Percentiles rank a stretch among this genome's conserved stretches.
Conservation (phyloP, 768 basidiomycete genomes). For the Termitomyces sp. region DNA sequence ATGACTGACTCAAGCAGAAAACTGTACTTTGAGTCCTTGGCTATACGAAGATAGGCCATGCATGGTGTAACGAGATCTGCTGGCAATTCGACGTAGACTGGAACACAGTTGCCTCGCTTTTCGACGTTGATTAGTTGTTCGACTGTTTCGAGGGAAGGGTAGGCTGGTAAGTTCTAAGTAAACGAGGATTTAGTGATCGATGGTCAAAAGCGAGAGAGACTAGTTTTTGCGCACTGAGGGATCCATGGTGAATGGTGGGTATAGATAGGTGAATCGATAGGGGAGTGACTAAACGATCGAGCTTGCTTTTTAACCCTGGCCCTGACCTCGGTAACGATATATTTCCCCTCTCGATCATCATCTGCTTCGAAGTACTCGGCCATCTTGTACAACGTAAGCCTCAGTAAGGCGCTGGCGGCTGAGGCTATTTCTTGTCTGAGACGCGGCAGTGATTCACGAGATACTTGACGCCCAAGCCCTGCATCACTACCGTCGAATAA, state of each 20-base stretch:
- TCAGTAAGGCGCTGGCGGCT: not conserved
- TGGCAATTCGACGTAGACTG: slow-evolving; percentile 89
- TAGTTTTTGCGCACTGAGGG: slow-evolving; percentile 38
- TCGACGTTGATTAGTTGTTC: slow-evolving; percentile 77
- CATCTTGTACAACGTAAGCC: not conserved
- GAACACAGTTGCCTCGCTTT: slow-evolving; percentile 89
- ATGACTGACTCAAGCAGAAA: slow-evolving; percentile 94
- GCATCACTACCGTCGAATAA: not conserved
- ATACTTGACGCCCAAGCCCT: not conserved
- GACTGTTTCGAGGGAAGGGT: slow-evolving; percentile 71
- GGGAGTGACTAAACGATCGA: not conserved
- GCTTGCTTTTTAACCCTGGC: not conserved
- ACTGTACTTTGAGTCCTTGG: slow-evolving; percentile 90
- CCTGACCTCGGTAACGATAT: not conserved
- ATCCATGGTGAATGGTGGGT: slow-evolving; percentile 34
- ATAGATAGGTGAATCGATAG: not conserved
- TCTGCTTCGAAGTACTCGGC: no score
- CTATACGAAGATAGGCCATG: slow-evolving; percentile 91
- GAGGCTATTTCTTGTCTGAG: not conserved
- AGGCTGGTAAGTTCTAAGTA: slow-evolving; percentile 60
- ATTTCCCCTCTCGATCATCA: not conserved
- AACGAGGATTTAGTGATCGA: not conserved
- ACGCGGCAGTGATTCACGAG: not conserved
- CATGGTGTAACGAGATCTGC: slow-evolving; percentile 97
- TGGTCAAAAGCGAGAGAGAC: not conserved